These are phyloP conservation scores for Debaryomyces maramus DNA, from an alignment of 805 yeast species.

Conservation along the genomic window DNA sequence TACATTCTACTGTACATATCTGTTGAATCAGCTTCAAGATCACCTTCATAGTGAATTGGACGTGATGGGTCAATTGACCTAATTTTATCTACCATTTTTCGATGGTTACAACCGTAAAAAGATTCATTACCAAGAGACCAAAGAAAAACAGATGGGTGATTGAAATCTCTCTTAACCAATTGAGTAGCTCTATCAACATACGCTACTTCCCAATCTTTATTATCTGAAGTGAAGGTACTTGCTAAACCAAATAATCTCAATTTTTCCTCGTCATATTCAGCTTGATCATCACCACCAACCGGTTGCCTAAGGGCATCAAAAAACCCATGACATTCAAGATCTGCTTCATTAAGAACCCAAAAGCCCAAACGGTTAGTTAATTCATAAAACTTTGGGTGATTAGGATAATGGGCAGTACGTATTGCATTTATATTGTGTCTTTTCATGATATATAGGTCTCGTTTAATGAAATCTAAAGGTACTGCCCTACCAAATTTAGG, in stretches of 20 bases:
- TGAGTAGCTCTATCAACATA: slow-evolving; percentile 33
- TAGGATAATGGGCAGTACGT: slow-evolving; percentile 38
- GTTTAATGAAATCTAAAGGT: slow-evolving; percentile 28
- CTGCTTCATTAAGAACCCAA: slow-evolving; percentile 39
- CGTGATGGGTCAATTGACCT: slow-evolving; percentile 23
- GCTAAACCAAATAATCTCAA: slow-evolving; percentile 14
- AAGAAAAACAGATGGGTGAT: slow-evolving; percentile 33
- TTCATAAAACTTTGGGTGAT: slow-evolving; percentile 30
- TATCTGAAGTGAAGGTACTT: slow-evolving; percentile 25
- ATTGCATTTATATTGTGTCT: slow-evolving; percentile 34
- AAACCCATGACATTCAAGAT: slow-evolving; percentile 39
- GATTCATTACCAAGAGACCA: slow-evolving; percentile 44
- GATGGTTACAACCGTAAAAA: slow-evolving; percentile 32
- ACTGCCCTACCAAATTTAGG: slow-evolving; percentile 34
- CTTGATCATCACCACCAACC: slow-evolving; percentile 7
- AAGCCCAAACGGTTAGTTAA: slow-evolving; percentile 32
- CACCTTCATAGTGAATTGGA: slow-evolving; percentile 37
- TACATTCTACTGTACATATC: slow-evolving; percentile 36
- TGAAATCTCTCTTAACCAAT: slow-evolving; percentile 30
- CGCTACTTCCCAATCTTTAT: slow-evolving; percentile 30
- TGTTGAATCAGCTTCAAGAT: slow-evolving; percentile 20
- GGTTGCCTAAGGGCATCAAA: slow-evolving; percentile 14
- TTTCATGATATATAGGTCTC: slow-evolving; percentile 34
- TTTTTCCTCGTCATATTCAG: slow-evolving; percentile 10
- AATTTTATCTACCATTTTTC: slow-evolving; percentile 25